Evolutionary conservation across 495 filamentous ascomycete genomes (phyloP).

Genomic region (Tuber umbilicatum): DNA sequence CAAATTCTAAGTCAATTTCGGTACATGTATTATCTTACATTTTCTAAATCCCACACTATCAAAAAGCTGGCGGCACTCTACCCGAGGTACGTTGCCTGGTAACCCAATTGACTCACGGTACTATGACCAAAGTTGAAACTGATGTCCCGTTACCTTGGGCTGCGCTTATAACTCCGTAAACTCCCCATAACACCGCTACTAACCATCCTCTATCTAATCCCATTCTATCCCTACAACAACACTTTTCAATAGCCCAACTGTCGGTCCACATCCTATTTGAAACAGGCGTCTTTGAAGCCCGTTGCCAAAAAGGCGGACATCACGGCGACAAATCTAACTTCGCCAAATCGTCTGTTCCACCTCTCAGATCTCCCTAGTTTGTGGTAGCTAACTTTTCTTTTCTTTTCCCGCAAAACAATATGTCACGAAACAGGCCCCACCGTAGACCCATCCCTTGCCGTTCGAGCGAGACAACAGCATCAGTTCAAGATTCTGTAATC

Average conservation of each 20-base stretch:
- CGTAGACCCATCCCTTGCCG: slow-evolving; percentile 13
- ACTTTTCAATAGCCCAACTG: background rate
- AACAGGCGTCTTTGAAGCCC: background rate
- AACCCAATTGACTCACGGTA: background rate
- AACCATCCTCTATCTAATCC: background rate
- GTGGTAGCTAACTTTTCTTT: slow-evolving; percentile 5
- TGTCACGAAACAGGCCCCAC: slow-evolving; percentile 21
- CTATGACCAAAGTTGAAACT: background rate
- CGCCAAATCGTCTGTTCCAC: slow-evolving; percentile 31
- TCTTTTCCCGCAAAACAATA: slow-evolving; percentile 19
- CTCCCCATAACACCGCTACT: background rate
- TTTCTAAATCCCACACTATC: background rate
- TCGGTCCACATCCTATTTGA: background rate
- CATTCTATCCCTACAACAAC: background rate
- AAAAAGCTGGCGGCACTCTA: background rate
- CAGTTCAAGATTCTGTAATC: slow-evolving; percentile 25
- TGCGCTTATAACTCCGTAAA: background rate
- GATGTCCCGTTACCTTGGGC: background rate
- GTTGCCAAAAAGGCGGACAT: background rate
- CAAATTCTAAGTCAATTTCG: background rate
- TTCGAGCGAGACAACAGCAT: slow-evolving; percentile 9
- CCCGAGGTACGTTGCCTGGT: too few relatives aligned
- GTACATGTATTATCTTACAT: too few relatives aligned
- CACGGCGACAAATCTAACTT: slow-evolving; percentile 33
- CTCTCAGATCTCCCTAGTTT: background rate